Evolutionary conservation across 345 rosid species (phyloP), one percentile per base, ranked within the genome.

Genomic region (Balakata baccata): DNA sequence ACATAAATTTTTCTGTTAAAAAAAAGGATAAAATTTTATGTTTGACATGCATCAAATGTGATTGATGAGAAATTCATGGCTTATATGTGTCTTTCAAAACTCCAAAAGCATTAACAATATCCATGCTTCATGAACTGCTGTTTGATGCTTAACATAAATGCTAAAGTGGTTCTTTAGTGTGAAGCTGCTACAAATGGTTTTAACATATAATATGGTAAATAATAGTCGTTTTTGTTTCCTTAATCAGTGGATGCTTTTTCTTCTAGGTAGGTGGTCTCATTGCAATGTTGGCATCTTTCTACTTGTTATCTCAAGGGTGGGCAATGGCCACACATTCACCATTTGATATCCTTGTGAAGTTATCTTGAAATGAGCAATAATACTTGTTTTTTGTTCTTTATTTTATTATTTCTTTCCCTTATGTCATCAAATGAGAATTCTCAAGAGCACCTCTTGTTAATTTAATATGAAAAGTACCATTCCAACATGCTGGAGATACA

Each of bases 231-330:
- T 43, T 29, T 18, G 34, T 43, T 56, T 22, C 37, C 63, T 53
- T 25, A 43, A 43, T 16, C 11, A 29, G 10, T 56, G 54, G 47
- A 60, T 65, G 53, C 68, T 69, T 74, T 18, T 67, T 79, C 72
- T 79, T 29, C 34, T 29, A 95, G 99, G 88, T 87, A 37, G 97
- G 98, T 66, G 99, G 97, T 84, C 94, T 95, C 74, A 71, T 87
- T 73, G 96, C 98, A 18, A 90, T 95, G 97, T 66, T 91, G 84
- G 90, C 83, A 60, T 88, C 98, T 75, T 90, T 91, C 78, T 89
- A 91, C 84, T 83, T 91, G 79, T 85, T 95, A 82, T 92, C 99
- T 67, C 90, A 91, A 85, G 99, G 99, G 83, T 95, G 98, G 98
- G 96, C 98, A 14, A 86, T 86, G 82, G 88, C 88, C 57, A 85